phyloP scores from a whole-genome alignment of 2,329 filamentous ascomycete species.

The Orbilia quercus region DNA sequence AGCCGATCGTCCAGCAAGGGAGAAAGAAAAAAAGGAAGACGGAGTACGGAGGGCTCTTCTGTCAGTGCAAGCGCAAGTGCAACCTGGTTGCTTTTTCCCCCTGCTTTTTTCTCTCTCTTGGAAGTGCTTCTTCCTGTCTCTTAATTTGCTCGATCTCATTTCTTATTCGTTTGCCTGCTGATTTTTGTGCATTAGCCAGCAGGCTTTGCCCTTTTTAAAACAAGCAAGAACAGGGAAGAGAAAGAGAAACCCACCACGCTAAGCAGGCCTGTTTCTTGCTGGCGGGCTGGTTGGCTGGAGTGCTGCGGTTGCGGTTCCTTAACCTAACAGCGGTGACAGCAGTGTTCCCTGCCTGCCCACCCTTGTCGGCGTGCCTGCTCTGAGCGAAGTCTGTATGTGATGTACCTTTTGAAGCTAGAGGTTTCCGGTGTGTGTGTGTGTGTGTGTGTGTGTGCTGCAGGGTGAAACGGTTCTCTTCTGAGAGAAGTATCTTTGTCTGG shows the following conservation, averaged over 20 bases:
- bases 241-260: constrained; percentile 47
- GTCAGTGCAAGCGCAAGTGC: constrained; percentile 25
- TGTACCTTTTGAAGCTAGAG: constrained; percentile 15
- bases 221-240: constrained; percentile 57
- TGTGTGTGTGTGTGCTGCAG: too few species aligned
- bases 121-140: constrained; percentile 25
- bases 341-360: constrained; percentile 47
- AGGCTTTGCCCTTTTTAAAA: constrained; percentile 57
- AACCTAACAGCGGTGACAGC: constrained; percentile 33
- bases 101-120: constrained; percentile 10
- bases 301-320: constrained; percentile 54
- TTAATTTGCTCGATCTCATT: constrained; percentile 57
- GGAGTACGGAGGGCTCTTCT: too few species aligned
- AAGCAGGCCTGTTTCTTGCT: constrained; percentile 47
- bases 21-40: too few species aligned
- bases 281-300: constrained; percentile 30
- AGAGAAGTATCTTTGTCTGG: too few species aligned
- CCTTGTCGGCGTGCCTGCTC: constrained; percentile 28
- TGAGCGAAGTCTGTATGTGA: neutral
- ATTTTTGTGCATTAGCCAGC: constrained; percentile 57
- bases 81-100: constrained; percentile 46
- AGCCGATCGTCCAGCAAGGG: constrained; percentile 40
- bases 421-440: constrained; percentile 29
- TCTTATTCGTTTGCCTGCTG: constrained; percentile 58
- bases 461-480: constrained; percentile 39